Percentiles rank a stretch among this genome's conserved stretches.
These are phyloP conservation scores for Stentor coeruleus DNA, from an alignment of 73 alveolate species.

Conservation along the genomic window DNA sequence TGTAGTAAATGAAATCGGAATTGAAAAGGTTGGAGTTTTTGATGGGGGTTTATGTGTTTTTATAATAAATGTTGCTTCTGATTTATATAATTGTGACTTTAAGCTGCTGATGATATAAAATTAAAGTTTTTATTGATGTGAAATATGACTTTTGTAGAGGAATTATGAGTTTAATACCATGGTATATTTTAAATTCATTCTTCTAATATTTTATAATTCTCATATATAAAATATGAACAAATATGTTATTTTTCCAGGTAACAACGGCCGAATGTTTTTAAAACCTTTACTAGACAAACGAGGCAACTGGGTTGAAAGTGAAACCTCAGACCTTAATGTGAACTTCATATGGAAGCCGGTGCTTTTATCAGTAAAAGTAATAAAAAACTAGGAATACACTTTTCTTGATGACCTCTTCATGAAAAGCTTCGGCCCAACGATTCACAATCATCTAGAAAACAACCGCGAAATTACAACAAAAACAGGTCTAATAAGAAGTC, in stretches of 20 bases:
- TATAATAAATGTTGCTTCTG: no score
- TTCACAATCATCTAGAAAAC: slow-evolving; percentile 53
- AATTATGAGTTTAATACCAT: no score
- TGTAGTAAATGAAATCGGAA: no score
- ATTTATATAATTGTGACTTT: no score
- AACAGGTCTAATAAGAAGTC: slow-evolving; percentile 53
- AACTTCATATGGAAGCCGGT: slow-evolving; percentile 57
- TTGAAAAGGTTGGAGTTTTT: no score
- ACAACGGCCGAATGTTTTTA: neutral
- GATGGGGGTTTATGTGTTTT: no score
- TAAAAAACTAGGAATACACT: neutral
- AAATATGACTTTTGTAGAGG: no score
- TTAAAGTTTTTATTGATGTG: no score
- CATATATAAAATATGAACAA: neutral
- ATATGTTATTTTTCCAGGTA: neutral
- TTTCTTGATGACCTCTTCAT: neutral
- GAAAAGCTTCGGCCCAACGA: slow-evolving; percentile 12
- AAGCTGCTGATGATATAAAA: no score
- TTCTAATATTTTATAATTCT: no score
- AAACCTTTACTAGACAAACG: slow-evolving; percentile 38
- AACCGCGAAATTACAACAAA: slow-evolving; percentile 45
- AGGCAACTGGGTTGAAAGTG: slow-evolving; percentile 61
- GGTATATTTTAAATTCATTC: no score
- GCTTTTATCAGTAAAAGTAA: slow-evolving; percentile 42
- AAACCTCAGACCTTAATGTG: slow-evolving; percentile 32